Evolutionary conservation across 495 filamentous ascomycete species (phyloP).

Genomic region (Penicillium cosmopolitanum): DNA sequence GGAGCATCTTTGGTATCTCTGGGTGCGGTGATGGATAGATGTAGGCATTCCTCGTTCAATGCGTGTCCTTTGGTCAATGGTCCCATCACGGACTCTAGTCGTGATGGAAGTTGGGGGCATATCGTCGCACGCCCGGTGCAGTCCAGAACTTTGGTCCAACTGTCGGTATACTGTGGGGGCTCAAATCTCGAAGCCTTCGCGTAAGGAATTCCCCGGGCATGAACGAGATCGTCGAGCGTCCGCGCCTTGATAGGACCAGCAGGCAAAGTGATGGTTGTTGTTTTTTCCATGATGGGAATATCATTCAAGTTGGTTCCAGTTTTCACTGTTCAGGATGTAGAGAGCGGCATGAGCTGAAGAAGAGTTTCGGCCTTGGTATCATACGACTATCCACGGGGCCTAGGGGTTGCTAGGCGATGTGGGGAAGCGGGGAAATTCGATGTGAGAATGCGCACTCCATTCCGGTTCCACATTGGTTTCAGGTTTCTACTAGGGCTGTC

Average conservation of each 20-base stretch:
- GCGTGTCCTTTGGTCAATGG: constrained; percentile 10
- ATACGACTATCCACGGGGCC: not conserved
- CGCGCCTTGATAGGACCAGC: constrained; percentile 8
- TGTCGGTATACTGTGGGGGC: constrained; percentile 1
- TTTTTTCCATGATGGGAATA: not conserved
- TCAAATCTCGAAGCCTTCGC: constrained; percentile 16
- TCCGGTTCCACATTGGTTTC: not conserved
- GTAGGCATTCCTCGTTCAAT: constrained; percentile 13
- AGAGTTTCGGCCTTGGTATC: too few species aligned
- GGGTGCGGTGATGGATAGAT: constrained; percentile 11
- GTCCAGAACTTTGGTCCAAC: constrained; percentile 7
- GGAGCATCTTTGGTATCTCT: constrained; percentile 7
- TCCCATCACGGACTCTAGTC: constrained; percentile 16
- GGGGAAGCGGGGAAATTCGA: not conserved
- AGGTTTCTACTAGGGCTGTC: not conserved
- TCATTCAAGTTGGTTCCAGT: not conserved
- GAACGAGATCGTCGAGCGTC: not conserved
- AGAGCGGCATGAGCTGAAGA: too few species aligned
- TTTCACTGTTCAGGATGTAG: too few species aligned
- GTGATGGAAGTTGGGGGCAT: constrained; percentile 18
- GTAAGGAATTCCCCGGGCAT: constrained; percentile 17
- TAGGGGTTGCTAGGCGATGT: not conserved
- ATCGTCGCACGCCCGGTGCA: constrained; percentile 10
- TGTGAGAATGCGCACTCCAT: not conserved
- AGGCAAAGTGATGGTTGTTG: constrained; percentile 2